phyloP scores from a whole-genome alignment of 345 rosid species.

The Brassica nigra region DNA sequence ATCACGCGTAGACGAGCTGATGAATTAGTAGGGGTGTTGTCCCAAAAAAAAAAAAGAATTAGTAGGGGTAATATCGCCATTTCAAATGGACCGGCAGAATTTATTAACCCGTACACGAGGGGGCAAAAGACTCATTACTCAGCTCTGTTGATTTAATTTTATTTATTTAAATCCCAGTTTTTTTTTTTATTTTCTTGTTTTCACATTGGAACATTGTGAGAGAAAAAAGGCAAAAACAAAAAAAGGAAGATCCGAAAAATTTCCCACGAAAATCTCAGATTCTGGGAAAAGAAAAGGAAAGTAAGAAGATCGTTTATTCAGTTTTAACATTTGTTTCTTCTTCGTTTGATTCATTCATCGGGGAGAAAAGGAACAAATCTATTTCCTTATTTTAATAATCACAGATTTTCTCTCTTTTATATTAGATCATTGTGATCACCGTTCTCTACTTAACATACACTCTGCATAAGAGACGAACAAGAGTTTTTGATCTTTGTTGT shows the following conservation, averaged over 20 bases:
- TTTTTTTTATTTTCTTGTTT: constrained; percentile 28
- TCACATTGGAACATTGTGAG: constrained; percentile 38
- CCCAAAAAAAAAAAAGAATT: not conserved
- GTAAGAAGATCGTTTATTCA: constrained; percentile 15
- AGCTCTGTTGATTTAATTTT: constrained; percentile 23
- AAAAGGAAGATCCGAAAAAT: constrained; percentile 51
- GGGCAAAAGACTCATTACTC: constrained; percentile 32
- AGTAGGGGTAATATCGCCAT: constrained; percentile 43
- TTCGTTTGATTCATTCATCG: not conserved
- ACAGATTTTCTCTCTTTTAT: not conserved
- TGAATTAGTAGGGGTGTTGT: constrained; percentile 26
- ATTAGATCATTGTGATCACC: constrained; percentile 42
- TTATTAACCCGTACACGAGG: constrained; percentile 44
- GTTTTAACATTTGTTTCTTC: constrained; percentile 24
- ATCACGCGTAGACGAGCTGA: constrained; percentile 35
- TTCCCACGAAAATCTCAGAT: constrained; percentile 41
- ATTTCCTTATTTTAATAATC: constrained; percentile 3
- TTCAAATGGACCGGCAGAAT: not conserved
- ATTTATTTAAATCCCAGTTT: constrained; percentile 7
- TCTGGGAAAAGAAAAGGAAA: constrained; percentile 34
- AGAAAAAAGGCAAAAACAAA: not conserved
- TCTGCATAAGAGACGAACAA: constrained; percentile 1
- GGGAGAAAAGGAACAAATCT: not conserved
- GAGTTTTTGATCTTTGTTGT: constrained; percentile 13
- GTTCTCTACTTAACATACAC: constrained; percentile 26